phyloP scores from a whole-genome alignment of 441 rosid species.

The Populus hybrid region DNA sequence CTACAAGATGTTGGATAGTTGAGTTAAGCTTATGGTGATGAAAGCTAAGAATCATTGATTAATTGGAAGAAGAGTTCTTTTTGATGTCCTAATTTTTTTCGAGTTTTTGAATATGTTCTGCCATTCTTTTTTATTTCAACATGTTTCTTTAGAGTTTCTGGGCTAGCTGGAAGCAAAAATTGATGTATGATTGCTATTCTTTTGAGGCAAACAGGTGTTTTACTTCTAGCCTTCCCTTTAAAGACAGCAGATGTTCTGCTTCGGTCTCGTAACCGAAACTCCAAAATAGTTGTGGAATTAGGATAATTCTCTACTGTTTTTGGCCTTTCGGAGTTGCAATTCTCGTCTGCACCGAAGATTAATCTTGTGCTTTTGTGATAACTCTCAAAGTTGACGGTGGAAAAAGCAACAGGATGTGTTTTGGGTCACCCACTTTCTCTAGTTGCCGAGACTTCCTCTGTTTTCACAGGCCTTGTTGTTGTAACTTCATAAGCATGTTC shows the following conservation, averaged over 20 bases:
- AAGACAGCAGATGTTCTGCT: background rate
- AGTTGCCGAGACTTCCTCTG: background rate
- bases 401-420: background rate
- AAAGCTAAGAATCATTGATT: background rate
- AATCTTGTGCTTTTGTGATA: background rate
- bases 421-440: background rate
- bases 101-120: background rate
- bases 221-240: background rate
- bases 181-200: background rate
- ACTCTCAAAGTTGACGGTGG: background rate
- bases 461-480: background rate
- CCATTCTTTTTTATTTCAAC: background rate
- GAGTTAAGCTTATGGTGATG: slow-evolving; percentile 1
- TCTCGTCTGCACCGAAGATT: background rate
- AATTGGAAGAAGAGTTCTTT: background rate
- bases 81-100: background rate
- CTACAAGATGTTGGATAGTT: background rate
- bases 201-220: background rate
- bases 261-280: background rate
- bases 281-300: background rate
- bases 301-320: background rate
- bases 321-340: background rate
- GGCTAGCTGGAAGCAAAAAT: background rate
- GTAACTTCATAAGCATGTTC: background rate
- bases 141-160: background rate